Evolutionary conservation across 2,329 filamentous ascomycete genomes (phyloP).

Genomic region (Grosmannia serpens): DNA sequence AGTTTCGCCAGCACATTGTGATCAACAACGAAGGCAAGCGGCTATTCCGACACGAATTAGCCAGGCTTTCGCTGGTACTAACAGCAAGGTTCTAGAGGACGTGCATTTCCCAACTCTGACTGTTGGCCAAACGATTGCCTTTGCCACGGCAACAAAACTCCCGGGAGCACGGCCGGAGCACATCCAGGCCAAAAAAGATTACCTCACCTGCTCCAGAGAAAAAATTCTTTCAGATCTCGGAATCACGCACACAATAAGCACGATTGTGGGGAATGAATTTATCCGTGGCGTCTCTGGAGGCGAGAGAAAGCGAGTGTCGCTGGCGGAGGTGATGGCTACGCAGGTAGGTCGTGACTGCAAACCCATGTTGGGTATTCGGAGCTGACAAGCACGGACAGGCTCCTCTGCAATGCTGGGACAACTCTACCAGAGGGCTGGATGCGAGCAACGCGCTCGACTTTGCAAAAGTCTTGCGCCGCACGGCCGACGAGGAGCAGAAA

Average conservation of each 20-base stretch:
- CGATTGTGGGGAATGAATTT: background rate
- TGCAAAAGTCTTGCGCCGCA: background rate
- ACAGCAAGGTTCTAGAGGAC: background rate
- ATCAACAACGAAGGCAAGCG: background rate
- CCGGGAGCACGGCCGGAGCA: background rate
- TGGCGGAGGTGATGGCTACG: constrained; percentile 47
- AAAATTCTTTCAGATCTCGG: background rate
- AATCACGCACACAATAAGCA: background rate
- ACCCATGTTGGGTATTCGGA: too few relatives aligned
- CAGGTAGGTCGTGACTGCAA: constrained; percentile 9
- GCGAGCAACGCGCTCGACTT: background rate
- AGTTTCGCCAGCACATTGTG: background rate
- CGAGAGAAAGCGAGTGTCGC: constrained; percentile 56
- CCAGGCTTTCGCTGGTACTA: too few relatives aligned
- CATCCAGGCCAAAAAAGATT: background rate
- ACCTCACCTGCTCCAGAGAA: background rate
- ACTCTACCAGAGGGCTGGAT: constrained; percentile 43
- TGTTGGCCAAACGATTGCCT: background rate
- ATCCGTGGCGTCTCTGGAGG: constrained; percentile 44
- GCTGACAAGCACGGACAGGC: constrained; percentile 19
- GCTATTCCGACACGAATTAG: background rate
- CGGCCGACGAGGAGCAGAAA: background rate
- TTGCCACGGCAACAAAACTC: background rate
- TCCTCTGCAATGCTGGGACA: constrained; percentile 54
- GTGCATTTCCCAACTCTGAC: background rate